A percentile compares a stretch with the other conserved stretches of the same genome.
phyloP scores from a whole-genome alignment of 768 basidiomycete species.

The Albatrellus ellisii region DNA sequence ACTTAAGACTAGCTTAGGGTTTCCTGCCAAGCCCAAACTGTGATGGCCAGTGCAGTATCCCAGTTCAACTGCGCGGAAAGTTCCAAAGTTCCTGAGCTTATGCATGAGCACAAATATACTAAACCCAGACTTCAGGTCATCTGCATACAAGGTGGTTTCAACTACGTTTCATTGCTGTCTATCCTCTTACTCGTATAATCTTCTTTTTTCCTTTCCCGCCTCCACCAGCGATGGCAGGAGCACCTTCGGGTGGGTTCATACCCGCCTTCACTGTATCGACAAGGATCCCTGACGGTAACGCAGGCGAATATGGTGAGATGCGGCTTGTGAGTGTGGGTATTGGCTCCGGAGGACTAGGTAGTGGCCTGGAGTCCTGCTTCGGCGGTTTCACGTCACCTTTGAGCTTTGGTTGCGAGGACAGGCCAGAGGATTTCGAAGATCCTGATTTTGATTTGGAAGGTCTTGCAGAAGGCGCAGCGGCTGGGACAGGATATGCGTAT shows the following conservation, averaged over 20 bases:
- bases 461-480: slow-evolving; percentile 18
- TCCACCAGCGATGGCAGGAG: slow-evolving; percentile 3
- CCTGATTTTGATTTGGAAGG: slow-evolving; percentile 17
- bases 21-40: neutral
- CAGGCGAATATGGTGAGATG: slow-evolving; percentile 12
- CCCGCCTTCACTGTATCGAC: slow-evolving; percentile 13
- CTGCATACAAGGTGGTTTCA: neutral
- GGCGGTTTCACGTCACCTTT: slow-evolving; percentile 13
- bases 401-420: slow-evolving; percentile 12
- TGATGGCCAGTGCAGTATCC: neutral
- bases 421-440: slow-evolving; percentile 15
- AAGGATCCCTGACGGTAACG: slow-evolving; percentile 10
- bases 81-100: neutral
- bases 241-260: slow-evolving; percentile 12
- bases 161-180: neutral
- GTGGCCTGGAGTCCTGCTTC: slow-evolving; percentile 19
- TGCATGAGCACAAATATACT: neutral
- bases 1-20: neutral
- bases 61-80: neutral
- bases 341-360: slow-evolving; percentile 69
- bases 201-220: slow-evolving; percentile 13
- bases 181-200: slow-evolving; percentile 11
- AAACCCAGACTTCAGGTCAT: neutral
- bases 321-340: slow-evolving; percentile 60
- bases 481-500: slow-evolving; percentile 26